These are phyloP conservation scores for Crassisporium funariophilum DNA, from an alignment of 768 basidiomycete genomes.

Conservation along the genomic window DNA sequence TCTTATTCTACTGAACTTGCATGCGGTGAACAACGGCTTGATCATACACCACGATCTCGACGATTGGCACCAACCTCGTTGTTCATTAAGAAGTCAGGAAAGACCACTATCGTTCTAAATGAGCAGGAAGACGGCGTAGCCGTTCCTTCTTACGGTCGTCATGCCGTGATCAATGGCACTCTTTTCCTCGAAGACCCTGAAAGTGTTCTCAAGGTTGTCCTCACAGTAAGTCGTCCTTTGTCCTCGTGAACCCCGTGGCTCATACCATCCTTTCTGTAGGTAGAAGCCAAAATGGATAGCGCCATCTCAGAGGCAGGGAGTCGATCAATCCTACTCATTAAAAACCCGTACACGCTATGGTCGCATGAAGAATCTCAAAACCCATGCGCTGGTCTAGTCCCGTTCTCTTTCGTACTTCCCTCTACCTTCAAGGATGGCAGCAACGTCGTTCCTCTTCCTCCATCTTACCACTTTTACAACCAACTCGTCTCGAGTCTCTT, in stretches of 20 bases:
- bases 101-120: conserved; percentile 43
- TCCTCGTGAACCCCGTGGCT: background rate
- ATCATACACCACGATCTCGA: conserved; percentile 41
- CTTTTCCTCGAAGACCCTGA: conserved; percentile 42
- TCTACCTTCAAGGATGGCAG: conserved; percentile 41
- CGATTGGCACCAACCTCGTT: conserved; percentile 37
- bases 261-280: conserved; percentile 27
- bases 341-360: conserved; percentile 39
- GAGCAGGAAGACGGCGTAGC: conserved; percentile 45
- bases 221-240: conserved; percentile 41
- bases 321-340: conserved; percentile 33
- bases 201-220: conserved; percentile 41
- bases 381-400: conserved; percentile 33
- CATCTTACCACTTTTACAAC: conserved; percentile 41
- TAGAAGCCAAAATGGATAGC: conserved; percentile 44
- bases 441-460: conserved; percentile 44
- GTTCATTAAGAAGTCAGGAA: conserved; percentile 41
- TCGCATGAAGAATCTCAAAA: conserved; percentile 17
- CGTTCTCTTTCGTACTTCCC: conserved; percentile 50
- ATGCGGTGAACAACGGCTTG: conserved; percentile 54
- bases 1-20: conserved; percentile 58
- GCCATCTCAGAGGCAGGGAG: conserved; percentile 41
- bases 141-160: conserved; percentile 48
- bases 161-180: conserved; percentile 41
- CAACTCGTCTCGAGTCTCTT: conserved; percentile 38